phyloP scores from a whole-genome alignment of 2,329 filamentous ascomycete genomes.

The Fusarium coicis region DNA sequence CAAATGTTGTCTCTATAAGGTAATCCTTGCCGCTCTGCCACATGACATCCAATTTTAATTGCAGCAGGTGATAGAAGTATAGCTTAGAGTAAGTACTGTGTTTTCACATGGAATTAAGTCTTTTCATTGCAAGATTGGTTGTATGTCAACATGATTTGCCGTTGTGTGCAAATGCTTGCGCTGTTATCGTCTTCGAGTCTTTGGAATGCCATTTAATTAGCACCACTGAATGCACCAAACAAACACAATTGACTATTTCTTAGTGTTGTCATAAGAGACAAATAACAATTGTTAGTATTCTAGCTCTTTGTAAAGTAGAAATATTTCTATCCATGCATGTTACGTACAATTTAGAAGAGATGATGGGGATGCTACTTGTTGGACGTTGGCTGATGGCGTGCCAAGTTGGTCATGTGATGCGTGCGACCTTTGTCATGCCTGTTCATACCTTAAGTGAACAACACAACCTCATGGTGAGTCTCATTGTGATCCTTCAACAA shows the following conservation, averaged over 20 bases:
- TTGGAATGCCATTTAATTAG: fast-evolving
- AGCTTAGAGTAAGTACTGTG: fast-evolving
- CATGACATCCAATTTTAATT: too few species aligned
- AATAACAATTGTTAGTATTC: background rate
- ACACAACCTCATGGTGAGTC: background rate
- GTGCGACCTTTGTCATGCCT: background rate
- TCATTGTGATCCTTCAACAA: background rate
- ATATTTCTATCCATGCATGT: fast-evolving
- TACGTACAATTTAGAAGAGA: background rate
- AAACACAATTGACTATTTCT: background rate
- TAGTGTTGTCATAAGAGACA: fast-evolving
- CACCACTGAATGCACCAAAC: too few species aligned
- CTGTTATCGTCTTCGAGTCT: fast-evolving
- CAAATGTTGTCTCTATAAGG: background rate
- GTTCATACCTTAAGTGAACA: background rate
- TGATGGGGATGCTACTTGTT: background rate
- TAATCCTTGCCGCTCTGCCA: background rate
- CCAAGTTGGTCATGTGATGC: slow-evolving; percentile 20
- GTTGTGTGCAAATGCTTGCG: fast-evolving
- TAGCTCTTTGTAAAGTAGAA: fast-evolving
- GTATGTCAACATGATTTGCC: fast-evolving
- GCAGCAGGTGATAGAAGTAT: background rate
- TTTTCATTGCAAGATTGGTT: background rate
- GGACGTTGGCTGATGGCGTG: background rate
- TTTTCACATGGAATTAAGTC: too few species aligned